Evolutionary conservation across 331 rosid genomes (phyloP).

Genomic region (Rosa hybrid): DNA sequence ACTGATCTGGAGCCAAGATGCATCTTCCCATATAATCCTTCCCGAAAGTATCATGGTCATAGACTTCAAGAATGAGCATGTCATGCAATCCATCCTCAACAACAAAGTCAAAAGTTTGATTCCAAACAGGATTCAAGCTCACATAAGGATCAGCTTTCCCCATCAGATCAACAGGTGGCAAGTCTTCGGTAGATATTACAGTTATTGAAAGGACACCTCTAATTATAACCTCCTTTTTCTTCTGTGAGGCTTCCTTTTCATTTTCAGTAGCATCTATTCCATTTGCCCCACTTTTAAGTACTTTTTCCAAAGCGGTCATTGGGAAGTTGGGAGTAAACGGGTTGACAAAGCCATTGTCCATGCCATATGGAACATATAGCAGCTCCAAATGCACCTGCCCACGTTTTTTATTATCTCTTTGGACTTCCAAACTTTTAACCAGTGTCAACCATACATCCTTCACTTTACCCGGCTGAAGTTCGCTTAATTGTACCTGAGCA

Average conservation of each 20-base stretch:
- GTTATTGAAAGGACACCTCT: conserved; percentile 88
- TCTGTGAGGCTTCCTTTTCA: conserved; percentile 59
- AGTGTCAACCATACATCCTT: conserved; percentile 92
- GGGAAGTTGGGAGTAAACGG: conserved; percentile 64
- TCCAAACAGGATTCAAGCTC: conserved; percentile 94
- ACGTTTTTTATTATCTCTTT: conserved; percentile 82
- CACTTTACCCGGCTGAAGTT: conserved; percentile 92
- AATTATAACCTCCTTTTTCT: conserved; percentile 77
- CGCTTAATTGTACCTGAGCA: conserved; percentile 53
- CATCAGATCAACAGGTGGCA: conserved; percentile 78
- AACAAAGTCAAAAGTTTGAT: conserved; percentile 93
- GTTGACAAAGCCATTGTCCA: conserved; percentile 65
- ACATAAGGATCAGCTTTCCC: conserved; percentile 97
- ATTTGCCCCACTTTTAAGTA: conserved; percentile 56
- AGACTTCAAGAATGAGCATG: conserved; percentile 86
- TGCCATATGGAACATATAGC: conserved; percentile 74
- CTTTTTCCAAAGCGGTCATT: conserved; percentile 87
- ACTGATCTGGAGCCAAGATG: no score
- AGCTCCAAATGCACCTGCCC: conserved; percentile 98
- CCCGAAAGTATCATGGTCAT: conserved; percentile 96
- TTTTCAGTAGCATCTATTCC: conserved; percentile 57
- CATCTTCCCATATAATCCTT: conserved; percentile 42
- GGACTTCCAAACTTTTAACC: conserved; percentile 89
- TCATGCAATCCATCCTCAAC: conserved; percentile 98
- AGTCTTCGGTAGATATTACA: conserved; percentile 91